Base-by-base conservation (phyloP, 2,329 filamentous ascomycete species). In the Penicillium sp. region DNA sequence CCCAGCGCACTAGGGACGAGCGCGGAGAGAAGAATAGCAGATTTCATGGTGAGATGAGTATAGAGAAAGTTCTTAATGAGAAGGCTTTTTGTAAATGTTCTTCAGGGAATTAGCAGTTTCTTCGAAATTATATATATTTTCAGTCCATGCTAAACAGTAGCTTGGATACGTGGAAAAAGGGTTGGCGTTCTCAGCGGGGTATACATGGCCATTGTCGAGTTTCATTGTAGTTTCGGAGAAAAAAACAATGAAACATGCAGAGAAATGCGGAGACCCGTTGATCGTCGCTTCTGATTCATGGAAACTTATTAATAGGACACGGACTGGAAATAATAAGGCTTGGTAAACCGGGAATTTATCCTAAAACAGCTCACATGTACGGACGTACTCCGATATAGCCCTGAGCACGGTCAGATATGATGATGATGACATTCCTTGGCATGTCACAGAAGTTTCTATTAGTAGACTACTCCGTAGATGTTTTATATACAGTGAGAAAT, bases 1-100 rank as follows among this genome's bases (percentile, higher is more conserved):
- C 64, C 63, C 23, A 72, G 58, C n/a, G 58, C 54, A 46, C 59
- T 50, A 13, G 70, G 67, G 2, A 70, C 48, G 29, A 71, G 51
- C 12, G 42, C 23, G 23, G 64, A 65, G 31, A 70, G 57, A 8
- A 64, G 43, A 2, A 64, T 40, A 10, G 61, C 31, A 21, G 59
- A 56, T 57, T 67, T 70, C 68, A 72, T 71, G 33, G 48, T 57
- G 47, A 41, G 17, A 42, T n/a, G 4, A 29, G 21, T 31, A 50
- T 19, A 19, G 27, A 21, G 3, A 12, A 27, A 35, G 13, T 21
- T 19, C 9, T 48, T 6, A 4, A 31, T 31, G 33, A 7, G 6
- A 23, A 33, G 25, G n/a, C 25, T 15, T n/a, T 21, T 12, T 15
- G 4, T 48, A 2, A n/a, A 27, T 45, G 15, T 45, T 27, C 23